Percentiles rank a stretch among this genome's conserved stretches.
phyloP scores from a whole-genome alignment of 1,139 yeast genomes.

The Starmera stellimalicola region DNA sequence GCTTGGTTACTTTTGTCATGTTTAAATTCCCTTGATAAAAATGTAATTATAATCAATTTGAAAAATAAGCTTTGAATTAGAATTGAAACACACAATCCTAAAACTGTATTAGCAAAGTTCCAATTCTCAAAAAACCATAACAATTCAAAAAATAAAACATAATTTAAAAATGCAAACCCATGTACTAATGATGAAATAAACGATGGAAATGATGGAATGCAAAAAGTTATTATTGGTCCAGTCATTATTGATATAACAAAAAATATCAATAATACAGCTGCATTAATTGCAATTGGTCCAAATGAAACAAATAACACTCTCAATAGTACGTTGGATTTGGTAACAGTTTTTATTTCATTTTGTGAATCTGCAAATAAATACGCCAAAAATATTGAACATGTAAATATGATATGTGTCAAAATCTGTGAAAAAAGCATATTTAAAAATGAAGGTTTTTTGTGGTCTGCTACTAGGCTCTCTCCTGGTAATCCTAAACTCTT shows the following conservation, averaged over 20 bases:
- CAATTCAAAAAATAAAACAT: constrained; percentile 37
- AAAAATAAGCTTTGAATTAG: constrained; percentile 37
- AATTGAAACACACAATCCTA: constrained; percentile 36
- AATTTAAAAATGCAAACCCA: constrained; percentile 30
- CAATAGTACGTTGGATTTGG: constrained; percentile 42
- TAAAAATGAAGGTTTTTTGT: constrained; percentile 60
- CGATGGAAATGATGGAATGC: constrained; percentile 33
- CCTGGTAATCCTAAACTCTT: constrained; percentile 52
- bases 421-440: constrained; percentile 53
- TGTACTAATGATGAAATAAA: constrained; percentile 37
- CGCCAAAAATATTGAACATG: constrained; percentile 52
- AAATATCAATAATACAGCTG: constrained; percentile 27
- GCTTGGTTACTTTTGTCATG: constrained; percentile 43
- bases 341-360: constrained; percentile 46
- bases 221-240: constrained; percentile 37
- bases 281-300: constrained; percentile 40
- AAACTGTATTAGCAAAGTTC: constrained; percentile 37
- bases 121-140: constrained; percentile 46
- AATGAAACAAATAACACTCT: constrained; percentile 34
- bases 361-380: constrained; percentile 63
- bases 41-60: constrained; percentile 27
- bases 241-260: constrained; percentile 32
- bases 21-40: constrained; percentile 41
- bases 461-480: constrained; percentile 60
- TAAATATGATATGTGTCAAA: constrained; percentile 44